Conservation (phyloP, 148 eudicot species). For the Silene conica region DNA sequence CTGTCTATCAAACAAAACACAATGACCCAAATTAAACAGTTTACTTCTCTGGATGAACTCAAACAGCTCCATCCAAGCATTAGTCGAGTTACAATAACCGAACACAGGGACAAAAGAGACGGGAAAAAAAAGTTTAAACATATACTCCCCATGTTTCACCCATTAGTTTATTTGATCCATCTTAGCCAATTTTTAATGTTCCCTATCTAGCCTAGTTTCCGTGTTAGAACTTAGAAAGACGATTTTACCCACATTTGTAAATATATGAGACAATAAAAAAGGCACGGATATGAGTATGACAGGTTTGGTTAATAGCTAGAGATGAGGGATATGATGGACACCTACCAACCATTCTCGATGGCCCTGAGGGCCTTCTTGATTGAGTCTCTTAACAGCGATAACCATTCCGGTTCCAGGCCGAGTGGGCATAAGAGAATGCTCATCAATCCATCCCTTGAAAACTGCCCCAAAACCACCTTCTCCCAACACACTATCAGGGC, state of each 20-base stretch:
- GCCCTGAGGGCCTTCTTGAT: slow-evolving; percentile 33
- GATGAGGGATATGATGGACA: not conserved
- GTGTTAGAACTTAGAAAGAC: not conserved
- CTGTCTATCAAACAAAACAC: slow-evolving; percentile 23
- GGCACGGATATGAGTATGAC: not conserved
- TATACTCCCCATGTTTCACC: too few species aligned
- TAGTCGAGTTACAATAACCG: too few species aligned
- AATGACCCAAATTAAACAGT: not conserved
- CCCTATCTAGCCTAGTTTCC: not conserved
- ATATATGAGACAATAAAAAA: not conserved
- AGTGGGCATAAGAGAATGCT: slow-evolving; percentile 25
- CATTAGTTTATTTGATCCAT: too few species aligned
- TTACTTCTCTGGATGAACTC: not conserved
- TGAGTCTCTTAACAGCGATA: slow-evolving; percentile 33
- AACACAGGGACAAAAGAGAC: not conserved
- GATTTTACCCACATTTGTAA: not conserved
- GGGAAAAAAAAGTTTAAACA: not conserved
- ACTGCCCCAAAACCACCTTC: slow-evolving; percentile 39
- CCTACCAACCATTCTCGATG: slow-evolving; percentile 36
- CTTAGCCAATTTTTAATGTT: not conserved
- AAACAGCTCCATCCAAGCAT: not conserved
- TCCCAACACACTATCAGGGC: slow-evolving; percentile 33
- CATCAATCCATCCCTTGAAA: slow-evolving; percentile 35
- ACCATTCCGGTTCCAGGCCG: slow-evolving; percentile 32
- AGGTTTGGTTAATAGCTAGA: not conserved